Conservation (phyloP, 2,329 filamentous ascomycete species). For the Diaporthe sp. region DNA sequence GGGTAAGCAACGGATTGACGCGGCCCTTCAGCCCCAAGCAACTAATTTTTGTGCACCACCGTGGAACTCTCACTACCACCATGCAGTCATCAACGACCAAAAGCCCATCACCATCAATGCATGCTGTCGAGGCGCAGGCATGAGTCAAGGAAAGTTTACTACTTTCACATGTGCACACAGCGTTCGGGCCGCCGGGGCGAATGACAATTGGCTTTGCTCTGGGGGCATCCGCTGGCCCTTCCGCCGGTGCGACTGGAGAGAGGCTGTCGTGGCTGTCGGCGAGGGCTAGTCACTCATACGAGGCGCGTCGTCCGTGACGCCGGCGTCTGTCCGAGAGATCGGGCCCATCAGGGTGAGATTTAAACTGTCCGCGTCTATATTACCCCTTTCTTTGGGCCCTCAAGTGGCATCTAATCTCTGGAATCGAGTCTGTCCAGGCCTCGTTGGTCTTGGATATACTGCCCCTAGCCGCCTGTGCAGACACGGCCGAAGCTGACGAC, state of each 20-base stretch:
- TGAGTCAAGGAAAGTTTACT: constrained; percentile 32
- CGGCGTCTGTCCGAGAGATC: constrained; percentile 10
- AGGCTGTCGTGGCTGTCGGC: constrained; percentile 40
- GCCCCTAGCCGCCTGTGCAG: background rate
- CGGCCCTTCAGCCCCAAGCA: constrained; percentile 15
- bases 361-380: background rate
- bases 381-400: background rate
- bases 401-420: background rate
- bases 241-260: constrained; percentile 44
- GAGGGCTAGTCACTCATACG: constrained; percentile 5
- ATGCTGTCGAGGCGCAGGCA: constrained; percentile 1
- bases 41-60: background rate
- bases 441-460: background rate
- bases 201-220: constrained; percentile 6
- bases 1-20: constrained; percentile 10
- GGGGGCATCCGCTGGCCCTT: background rate
- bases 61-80: background rate
- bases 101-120: constrained; percentile 2
- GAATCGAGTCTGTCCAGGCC: background rate
- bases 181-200: constrained; percentile 24
- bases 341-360: constrained; percentile 19
- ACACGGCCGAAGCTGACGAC: background rate
- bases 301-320: constrained; percentile 1
- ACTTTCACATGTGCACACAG: constrained; percentile 30
- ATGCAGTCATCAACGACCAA: constrained; percentile 14